These are phyloP conservation scores for Plasmodium cynomolgi DNA, from an alignment of 169 alveolate genomes.

Conservation along the genomic window DNA sequence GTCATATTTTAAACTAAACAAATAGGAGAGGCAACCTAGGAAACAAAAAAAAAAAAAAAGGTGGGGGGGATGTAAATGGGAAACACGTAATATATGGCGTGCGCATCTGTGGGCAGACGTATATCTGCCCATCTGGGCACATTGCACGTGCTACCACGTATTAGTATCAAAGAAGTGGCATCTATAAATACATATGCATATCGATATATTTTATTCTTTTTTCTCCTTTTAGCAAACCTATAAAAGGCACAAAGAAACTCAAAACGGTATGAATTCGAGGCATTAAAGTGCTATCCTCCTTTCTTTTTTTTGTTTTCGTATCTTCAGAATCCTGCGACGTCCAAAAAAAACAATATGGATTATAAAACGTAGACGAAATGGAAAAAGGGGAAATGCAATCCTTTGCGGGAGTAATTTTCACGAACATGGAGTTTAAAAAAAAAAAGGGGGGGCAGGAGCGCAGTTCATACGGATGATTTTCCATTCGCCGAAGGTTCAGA, in stretches of 20 bases:
- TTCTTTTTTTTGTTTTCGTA: not conserved
- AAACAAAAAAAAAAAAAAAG: slow-evolving; percentile 4
- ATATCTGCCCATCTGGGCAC: not conserved
- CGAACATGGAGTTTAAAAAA: not conserved
- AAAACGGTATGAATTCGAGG: slow-evolving; percentile 36
- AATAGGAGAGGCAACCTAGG: slow-evolving; percentile 64
- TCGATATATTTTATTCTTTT: not conserved
- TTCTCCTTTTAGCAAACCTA: slow-evolving; percentile 30
- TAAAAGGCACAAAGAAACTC: slow-evolving; percentile 57
- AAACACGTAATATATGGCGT: not conserved
- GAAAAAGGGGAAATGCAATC: not conserved
- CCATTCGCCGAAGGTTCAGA: slow-evolving; percentile 42
- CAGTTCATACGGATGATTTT: slow-evolving; percentile 13
- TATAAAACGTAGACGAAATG: not conserved
- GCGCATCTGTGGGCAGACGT: not conserved
- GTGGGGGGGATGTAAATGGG: not conserved
- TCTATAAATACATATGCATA: not conserved
- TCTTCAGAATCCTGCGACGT: slow-evolving; percentile 11
- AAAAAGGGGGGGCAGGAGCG: not conserved
- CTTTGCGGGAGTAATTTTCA: not conserved
- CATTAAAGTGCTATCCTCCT: slow-evolving; percentile 3
- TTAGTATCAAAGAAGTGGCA: not conserved
- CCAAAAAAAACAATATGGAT: not conserved
- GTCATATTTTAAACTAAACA: slow-evolving; percentile 58
- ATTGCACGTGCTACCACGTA: not conserved